These are phyloP conservation scores for Colletotrichum truncatum DNA, from an alignment of 2,329 filamentous ascomycete genomes.

Conservation along the genomic window DNA sequence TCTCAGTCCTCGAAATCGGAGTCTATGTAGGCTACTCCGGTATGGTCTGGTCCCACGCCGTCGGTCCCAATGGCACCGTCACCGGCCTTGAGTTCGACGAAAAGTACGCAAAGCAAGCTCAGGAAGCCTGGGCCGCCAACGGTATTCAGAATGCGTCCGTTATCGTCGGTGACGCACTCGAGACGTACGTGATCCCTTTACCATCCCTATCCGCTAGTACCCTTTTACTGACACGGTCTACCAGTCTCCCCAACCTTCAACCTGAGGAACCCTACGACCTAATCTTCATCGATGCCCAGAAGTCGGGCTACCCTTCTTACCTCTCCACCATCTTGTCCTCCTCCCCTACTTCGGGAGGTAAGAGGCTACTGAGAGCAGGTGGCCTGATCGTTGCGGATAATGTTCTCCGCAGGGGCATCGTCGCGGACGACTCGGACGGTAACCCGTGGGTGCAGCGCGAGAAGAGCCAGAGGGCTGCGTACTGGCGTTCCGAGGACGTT, in stretches of 20 bases:
- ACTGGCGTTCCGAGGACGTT: conserved; percentile 32
- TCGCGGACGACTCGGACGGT: conserved; percentile 46
- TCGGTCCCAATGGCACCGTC: conserved; percentile 52
- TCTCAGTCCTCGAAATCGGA: conserved; percentile 56
- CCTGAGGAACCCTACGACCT: conserved; percentile 57
- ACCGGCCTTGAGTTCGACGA: conserved; percentile 54
- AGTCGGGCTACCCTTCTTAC: conserved; percentile 60
- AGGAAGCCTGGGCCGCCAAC: conserved; percentile 47
- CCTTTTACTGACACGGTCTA: not conserved
- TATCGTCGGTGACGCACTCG: conserved; percentile 54
- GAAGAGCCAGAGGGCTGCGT: conserved; percentile 26
- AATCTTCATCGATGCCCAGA: conserved; percentile 64
- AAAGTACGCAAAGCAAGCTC: conserved; percentile 53
- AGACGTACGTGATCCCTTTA: conserved; percentile 48
- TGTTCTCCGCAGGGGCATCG: conserved; percentile 56
- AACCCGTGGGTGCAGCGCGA: conserved; percentile 29
- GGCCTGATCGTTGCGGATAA: conserved; percentile 65
- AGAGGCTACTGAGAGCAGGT: conserved; percentile 55
- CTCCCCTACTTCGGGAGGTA: conserved; percentile 47
- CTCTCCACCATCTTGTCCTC: conserved; percentile 53
- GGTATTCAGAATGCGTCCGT: conserved; percentile 56
- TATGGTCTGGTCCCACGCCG: conserved; percentile 57
- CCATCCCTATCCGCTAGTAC: not conserved
- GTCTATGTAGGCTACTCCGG: conserved; percentile 60
- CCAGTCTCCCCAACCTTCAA: conserved; percentile 43